phyloP scores from a whole-genome alignment of 2,329 filamentous ascomycete species.

The Berkeleyomyces rouxiae region DNA sequence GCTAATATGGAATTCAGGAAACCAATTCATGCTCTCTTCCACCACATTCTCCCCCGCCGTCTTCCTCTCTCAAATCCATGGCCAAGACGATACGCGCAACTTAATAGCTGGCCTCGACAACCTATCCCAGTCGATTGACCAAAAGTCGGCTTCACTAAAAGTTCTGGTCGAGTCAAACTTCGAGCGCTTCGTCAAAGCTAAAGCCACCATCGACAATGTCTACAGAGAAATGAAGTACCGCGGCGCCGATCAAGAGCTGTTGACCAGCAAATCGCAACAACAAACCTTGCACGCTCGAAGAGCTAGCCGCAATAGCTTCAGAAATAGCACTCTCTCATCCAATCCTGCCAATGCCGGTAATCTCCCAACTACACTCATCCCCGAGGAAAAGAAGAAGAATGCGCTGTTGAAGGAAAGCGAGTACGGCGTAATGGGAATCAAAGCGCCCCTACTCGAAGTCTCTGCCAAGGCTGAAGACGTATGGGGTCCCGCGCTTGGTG shows the following conservation, averaged over 20 bases:
- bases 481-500: slow-evolving; percentile 86
- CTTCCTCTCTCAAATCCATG: slow-evolving; percentile 85
- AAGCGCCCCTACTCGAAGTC: slow-evolving; percentile 71
- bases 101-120: slow-evolving; percentile 70
- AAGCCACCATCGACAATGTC: slow-evolving; percentile 95
- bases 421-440: slow-evolving; percentile 77
- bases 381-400: slow-evolving; percentile 62
- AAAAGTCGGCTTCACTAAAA: slow-evolving; percentile 93
- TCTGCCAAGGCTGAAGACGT: slow-evolving; percentile 92
- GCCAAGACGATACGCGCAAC: slow-evolving; percentile 64
- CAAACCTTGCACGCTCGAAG: slow-evolving; percentile 25
- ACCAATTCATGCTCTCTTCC: slow-evolving; percentile 86
- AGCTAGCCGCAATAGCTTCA: slow-evolving; percentile 12
- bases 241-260: slow-evolving; percentile 33
- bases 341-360: slow-evolving; percentile 20
- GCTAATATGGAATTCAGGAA: slow-evolving; percentile 34
- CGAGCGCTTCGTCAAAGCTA: slow-evolving; percentile 91
- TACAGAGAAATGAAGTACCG: slow-evolving; percentile 92
- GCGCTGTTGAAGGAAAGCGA: slow-evolving; percentile 84
- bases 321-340: slow-evolving; percentile 19
- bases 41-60: slow-evolving; percentile 86
- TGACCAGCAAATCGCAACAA: slow-evolving; percentile 48
- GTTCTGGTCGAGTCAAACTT: slow-evolving; percentile 96
- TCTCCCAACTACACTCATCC: slow-evolving; percentile 18
- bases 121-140: slow-evolving; percentile 81